Base-by-base conservation (phyloP, 2,329 filamentous ascomycete species). In the Geosmithia morbida region DNA sequence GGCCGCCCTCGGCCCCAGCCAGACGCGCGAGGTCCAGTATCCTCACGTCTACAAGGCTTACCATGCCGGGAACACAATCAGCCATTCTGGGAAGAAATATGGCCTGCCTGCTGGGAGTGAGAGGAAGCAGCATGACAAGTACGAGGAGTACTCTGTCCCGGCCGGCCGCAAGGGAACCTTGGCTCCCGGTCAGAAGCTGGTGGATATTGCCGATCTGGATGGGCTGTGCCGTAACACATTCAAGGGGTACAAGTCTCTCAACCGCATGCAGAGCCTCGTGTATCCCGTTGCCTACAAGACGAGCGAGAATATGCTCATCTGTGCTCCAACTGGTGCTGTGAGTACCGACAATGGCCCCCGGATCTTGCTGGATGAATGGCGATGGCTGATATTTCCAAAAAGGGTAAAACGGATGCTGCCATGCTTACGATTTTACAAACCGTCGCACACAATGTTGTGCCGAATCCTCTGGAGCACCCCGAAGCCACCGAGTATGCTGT, bases 261-360 rank as follows among this genome's bases (percentile, higher is more conserved):
- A 98, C 59, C 83, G 94, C 26, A 98, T 98, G 94, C 92, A 98
- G 67, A 97, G 89, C 61, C 71, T 98, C 44, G 86, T 97, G 0
- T 95, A 95, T 57, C 88, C 88, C 1, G 87, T 98, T 5, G 92
- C 89, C 0, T 97, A 98, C 66, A 87, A 83, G 61, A 96, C 87
- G 2, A 95, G 81, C 58, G 92, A 98, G 66, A 98, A 98, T 55
- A 96, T 98, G 90, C 77, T 98, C 46, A 94, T 98, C 50, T 98
- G 92, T 64, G 92, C 92, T 19, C 92, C 92, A 4, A 98, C 92
- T 47, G 92, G 92, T 78, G 89, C 89, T 51, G 74, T 77, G 62
- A 66, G 77, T 71, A 46, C 11, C 7, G 17, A 17, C 16, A 33
- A 33, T 5, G 13, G 11, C 17, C 11, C 2, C 26, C 39, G n/a